Evolutionary conservation across 176 grass and related monocot genomes (phyloP).

Genomic region (Eleusine indica): DNA sequence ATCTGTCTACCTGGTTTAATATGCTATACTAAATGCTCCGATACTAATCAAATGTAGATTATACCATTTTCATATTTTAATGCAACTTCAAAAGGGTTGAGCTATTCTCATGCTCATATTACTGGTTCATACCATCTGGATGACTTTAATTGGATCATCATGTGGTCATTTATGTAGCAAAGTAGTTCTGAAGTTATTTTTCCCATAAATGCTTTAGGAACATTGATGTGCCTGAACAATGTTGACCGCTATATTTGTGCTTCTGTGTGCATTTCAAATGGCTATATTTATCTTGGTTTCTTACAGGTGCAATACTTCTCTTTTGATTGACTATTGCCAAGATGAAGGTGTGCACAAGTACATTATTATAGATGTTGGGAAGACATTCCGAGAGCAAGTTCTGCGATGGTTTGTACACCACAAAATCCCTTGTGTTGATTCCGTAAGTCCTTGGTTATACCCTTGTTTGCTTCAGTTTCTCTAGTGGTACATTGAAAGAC

Average conservation of each 20-base stretch:
- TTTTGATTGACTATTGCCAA: constrained; percentile 94
- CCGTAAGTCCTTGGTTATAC: constrained; percentile 56
- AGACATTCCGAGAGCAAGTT: constrained; percentile 94
- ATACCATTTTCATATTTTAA: background rate
- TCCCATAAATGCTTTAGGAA: background rate
- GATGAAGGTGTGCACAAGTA: constrained; percentile 69
- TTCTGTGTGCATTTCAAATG: constrained; percentile 18
- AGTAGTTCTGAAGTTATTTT: background rate
- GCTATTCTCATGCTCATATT: background rate
- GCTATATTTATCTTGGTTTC: constrained; percentile 21
- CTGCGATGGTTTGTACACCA: constrained; percentile 91
- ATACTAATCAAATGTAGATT: background rate
- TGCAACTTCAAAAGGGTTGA: constrained; percentile 10
- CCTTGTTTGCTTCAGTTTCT: constrained; percentile 36
- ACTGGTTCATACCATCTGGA: constrained; percentile 19
- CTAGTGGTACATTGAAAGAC: constrained; percentile 1
- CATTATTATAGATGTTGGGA: constrained; percentile 93
- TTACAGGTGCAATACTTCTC: constrained; percentile 90
- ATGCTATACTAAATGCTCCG: background rate
- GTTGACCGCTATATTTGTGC: background rate
- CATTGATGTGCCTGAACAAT: background rate
- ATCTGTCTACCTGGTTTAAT: constrained; percentile 8
- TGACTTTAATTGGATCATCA: background rate
- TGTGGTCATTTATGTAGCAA: background rate
- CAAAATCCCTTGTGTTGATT: constrained; percentile 90